Base-by-base conservation (phyloP, 768 basidiomycete genomes). In the Psilocybe cyanescens region DNA sequence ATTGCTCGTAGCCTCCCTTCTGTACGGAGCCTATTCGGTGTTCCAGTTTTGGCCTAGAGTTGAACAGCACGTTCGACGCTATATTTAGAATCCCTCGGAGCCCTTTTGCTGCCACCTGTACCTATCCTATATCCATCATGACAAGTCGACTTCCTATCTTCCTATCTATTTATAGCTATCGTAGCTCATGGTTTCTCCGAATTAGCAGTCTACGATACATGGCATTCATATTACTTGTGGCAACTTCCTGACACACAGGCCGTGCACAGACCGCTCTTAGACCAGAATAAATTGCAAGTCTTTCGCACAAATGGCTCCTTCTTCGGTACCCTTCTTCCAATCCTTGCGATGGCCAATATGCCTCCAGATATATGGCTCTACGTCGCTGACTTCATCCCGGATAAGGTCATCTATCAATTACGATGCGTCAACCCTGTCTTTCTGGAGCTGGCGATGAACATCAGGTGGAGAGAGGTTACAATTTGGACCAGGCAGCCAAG, bases 301-400 rank as follows among this genome's bases (percentile, higher is more conserved):
- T 35, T 17, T 45, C 59, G 35, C 46, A 46, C 53, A 37, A 46
- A 47, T 37, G 31, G 31, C 12, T 8, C 46, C 35, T 24, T 55
- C 12, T 29, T 49, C 39, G 47, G 47, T 39, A 53, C 29, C 54
- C 53, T 29, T 58, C 48, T 49, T n/a, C 16, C 17, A 29, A 41
- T 29, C 12, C 14, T 28, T 39, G 47, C 57, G 19, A 63, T 63
- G 65, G 14, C 44, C 12, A 48, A 64, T 41, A 51, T 67, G 31
- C 66, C 66, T 47, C 55, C 58, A 17, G 71, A 73, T 45, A 46
- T 74, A 45, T 73, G 72, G 72, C 53, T 70, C 19, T 37, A 63
- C 30, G 65, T 74, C n/a, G 66, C 65, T 1, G 44, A 65, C 3
- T 65, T 69, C 48, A 52, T 73, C 29, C 58, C 60, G 30, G 48